Evolutionary conservation across 805 yeast species (phyloP).

Genomic region (Candida succiphila): DNA sequence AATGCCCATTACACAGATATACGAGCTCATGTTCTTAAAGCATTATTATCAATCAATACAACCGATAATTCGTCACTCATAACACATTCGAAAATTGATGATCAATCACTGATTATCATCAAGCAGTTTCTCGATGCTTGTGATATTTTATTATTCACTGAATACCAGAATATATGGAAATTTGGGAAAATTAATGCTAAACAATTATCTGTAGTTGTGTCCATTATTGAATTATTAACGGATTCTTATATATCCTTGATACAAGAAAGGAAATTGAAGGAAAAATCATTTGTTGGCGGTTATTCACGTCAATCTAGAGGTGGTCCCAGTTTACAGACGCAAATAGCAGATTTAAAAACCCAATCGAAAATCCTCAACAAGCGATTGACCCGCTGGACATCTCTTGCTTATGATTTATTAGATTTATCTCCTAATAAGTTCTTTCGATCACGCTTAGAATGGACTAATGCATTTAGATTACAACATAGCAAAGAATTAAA

Average conservation of each 20-base stretch:
- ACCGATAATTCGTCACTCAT: conserved; percentile 8
- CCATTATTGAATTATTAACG: conserved; percentile 33
- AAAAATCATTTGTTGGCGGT: conserved; percentile 9
- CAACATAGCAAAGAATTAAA: background rate
- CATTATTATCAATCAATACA: conserved; percentile 10
- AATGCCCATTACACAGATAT: conserved; percentile 18
- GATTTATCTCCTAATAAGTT: background rate
- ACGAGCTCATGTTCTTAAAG: conserved; percentile 14
- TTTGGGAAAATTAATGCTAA: too few species aligned
- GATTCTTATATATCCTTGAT: conserved; percentile 28
- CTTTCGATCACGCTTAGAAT: conserved; percentile 27
- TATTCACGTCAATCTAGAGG: background rate
- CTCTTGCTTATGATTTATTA: conserved; percentile 20
- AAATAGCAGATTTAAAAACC: conserved; percentile 22
- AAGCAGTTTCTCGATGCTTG: conserved; percentile 17
- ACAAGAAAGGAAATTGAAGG: conserved; percentile 8
- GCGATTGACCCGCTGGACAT: conserved; percentile 40
- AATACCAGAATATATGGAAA: conserved; percentile 2
- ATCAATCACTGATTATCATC: background rate
- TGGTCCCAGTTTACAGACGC: background rate
- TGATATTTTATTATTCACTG: conserved; percentile 13
- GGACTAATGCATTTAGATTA: conserved; percentile 30
- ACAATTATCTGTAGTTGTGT: conserved; percentile 18
- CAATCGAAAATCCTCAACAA: conserved; percentile 28
- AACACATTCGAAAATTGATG: conserved; percentile 15